Evolutionary conservation across 1,284 basidiomycete species (phyloP).

Genomic region (Puccinia horiana): DNA sequence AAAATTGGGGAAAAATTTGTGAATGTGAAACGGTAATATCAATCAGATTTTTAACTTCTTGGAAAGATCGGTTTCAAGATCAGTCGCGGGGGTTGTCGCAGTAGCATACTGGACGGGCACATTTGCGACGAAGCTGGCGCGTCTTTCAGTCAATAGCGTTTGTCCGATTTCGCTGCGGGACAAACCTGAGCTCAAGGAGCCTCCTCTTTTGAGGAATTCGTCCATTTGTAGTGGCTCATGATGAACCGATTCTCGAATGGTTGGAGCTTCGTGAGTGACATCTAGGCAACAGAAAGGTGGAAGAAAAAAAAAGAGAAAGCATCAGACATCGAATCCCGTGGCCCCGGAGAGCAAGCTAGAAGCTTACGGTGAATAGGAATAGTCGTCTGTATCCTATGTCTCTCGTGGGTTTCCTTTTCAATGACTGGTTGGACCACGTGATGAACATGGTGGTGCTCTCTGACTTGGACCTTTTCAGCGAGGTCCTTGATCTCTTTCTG

Average conservation of each 20-base stretch:
- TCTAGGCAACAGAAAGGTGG: not conserved
- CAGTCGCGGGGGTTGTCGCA: not conserved
- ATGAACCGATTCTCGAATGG: constrained; percentile 56
- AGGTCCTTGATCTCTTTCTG: constrained; percentile 55
- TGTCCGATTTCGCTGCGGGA: constrained; percentile 32
- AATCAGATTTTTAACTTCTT: constrained; percentile 27
- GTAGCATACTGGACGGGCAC: not conserved
- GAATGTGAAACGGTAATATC: not conserved
- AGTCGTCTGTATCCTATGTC: constrained; percentile 57
- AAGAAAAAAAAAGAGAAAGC: not conserved
- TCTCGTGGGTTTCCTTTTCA: constrained; percentile 57
- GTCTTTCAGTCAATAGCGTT: constrained; percentile 22
- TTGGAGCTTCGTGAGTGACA: constrained; percentile 57
- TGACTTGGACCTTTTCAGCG: constrained; percentile 56
- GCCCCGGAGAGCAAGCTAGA: too few relatives aligned
- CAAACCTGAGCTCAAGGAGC: constrained; percentile 53
- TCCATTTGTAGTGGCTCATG: constrained; percentile 56
- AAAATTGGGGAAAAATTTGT: too few relatives aligned
- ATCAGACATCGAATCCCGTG: constrained; percentile 47
- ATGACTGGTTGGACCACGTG: constrained; percentile 58
- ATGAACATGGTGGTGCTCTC: constrained; percentile 58
- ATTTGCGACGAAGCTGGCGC: not conserved
- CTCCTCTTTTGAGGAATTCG: constrained; percentile 56
- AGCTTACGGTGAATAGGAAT: constrained; percentile 52
- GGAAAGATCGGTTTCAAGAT: constrained; percentile 12